These are phyloP conservation scores for Marchantia polymorpha DNA, from an alignment of 225 moss, liverwort and hornwort species.

Conservation along the genomic window DNA sequence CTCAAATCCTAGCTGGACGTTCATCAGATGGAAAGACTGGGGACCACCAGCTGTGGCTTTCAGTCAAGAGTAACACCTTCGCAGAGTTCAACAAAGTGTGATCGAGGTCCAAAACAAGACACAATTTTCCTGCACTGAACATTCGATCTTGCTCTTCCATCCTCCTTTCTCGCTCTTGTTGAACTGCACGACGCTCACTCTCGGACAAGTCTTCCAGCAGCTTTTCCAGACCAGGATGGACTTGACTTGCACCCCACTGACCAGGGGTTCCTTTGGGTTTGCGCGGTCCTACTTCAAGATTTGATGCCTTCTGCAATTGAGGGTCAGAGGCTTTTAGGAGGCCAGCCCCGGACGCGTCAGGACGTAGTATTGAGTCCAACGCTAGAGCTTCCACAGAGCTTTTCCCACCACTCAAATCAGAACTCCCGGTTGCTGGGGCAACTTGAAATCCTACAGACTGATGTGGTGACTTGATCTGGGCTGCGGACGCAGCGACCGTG, in stretches of 20 bases:
- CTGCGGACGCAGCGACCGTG: not conserved
- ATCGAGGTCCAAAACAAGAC: slow-evolving; percentile 95
- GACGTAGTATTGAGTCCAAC: not conserved
- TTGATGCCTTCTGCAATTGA: slow-evolving; percentile 27
- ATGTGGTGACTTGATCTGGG: slow-evolving; percentile 20
- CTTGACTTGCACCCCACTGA: slow-evolving; percentile 88
- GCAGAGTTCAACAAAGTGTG: slow-evolving; percentile 96
- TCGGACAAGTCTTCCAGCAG: slow-evolving; percentile 68
- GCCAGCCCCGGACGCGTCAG: slow-evolving; percentile 1
- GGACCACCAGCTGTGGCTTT: not conserved
- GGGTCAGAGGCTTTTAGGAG: slow-evolving; percentile 14
- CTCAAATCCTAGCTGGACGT: not conserved
- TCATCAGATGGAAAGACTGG: not conserved
- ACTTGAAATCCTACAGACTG: slow-evolving; percentile 18
- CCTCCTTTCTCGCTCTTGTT: slow-evolving; percentile 82
- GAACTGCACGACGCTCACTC: slow-evolving; percentile 62
- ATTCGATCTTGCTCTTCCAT: slow-evolving; percentile 99
- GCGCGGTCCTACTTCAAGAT: slow-evolving; percentile 46
- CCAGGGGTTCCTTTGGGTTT: slow-evolving; percentile 71
- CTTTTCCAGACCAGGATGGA: slow-evolving; percentile 79
- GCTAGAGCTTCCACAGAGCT: slow-evolving; percentile 5
- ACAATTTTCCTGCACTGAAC: slow-evolving; percentile 92
- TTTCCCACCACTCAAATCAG: not conserved
- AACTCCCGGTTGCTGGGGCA: not conserved
- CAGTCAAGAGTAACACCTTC: slow-evolving; percentile 51